A percentile compares a stretch with the other conserved stretches of the same genome.
Evolutionary conservation across 129 eudicot species (phyloP).

Genomic region (Flaveria brownii): DNA sequence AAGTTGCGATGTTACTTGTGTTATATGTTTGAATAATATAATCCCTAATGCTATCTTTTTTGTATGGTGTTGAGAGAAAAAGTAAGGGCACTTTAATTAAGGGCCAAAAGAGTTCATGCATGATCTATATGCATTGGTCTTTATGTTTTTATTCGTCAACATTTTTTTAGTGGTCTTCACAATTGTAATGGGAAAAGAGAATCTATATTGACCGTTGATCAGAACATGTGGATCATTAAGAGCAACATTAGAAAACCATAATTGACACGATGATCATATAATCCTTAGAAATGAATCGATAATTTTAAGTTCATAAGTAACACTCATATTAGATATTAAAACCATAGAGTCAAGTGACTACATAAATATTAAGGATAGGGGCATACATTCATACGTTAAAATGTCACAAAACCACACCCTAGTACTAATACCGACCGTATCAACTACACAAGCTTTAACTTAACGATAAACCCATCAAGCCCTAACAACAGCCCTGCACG

Average conservation of each 20-base stretch:
- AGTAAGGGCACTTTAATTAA: conserved; percentile 28
- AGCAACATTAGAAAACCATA: neutral
- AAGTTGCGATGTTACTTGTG: conserved; percentile 44
- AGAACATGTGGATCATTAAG: neutral
- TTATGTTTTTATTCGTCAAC: conserved; percentile 68
- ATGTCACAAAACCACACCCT: conserved; percentile 15
- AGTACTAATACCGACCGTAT: conserved; percentile 21
- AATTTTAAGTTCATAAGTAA: too few relatives aligned
- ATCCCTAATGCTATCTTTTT: conserved; percentile 38
- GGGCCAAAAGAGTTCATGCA: conserved; percentile 20
- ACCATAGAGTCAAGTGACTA: neutral
- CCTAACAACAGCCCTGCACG: conserved; percentile 75
- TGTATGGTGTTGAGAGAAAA: conserved; percentile 26
- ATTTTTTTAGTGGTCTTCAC: conserved; percentile 38
- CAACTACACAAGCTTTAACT: neutral
- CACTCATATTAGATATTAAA: too few relatives aligned
- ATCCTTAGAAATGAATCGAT: too few relatives aligned
- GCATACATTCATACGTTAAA: conserved; percentile 3
- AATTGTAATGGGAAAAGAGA: conserved; percentile 15
- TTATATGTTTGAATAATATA: conserved; percentile 52
- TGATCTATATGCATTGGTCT: conserved; percentile 4
- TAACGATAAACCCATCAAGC: conserved; percentile 21
- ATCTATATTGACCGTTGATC: conserved; percentile 17
- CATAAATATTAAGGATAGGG: neutral
- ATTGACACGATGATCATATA: neutral